Conservation (phyloP, 345 rosid genomes). For the Hirschfeldia incana region DNA sequence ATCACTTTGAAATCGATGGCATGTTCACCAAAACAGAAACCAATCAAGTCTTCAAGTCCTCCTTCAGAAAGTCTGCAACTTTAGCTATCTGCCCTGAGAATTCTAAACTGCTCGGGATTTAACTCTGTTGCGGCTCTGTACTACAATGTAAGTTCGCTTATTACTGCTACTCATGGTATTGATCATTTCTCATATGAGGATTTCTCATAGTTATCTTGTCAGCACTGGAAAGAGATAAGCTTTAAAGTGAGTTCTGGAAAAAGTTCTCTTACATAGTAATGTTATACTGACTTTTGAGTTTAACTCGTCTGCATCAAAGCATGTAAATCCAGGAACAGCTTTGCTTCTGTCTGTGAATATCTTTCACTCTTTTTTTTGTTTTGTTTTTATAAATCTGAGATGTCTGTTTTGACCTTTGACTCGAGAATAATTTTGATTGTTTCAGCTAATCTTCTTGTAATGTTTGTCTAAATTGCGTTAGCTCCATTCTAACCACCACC, state of each 20-base stretch:
- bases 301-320: constrained; percentile 22
- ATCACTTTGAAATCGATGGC: constrained; percentile 83
- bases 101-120: constrained; percentile 84
- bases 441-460: background rate
- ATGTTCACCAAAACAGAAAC: constrained; percentile 56
- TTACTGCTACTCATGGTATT: background rate
- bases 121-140: constrained; percentile 87
- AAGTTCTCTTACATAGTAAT: constrained; percentile 19
- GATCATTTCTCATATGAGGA: background rate
- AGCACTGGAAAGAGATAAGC: constrained; percentile 24
- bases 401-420: constrained; percentile 26
- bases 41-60: constrained; percentile 26
- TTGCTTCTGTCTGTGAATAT: constrained; percentile 32
- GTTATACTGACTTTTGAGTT: constrained; percentile 27
- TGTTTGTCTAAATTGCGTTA: background rate
- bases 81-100: constrained; percentile 58
- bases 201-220: background rate
- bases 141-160: constrained; percentile 56
- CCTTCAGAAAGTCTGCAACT: constrained; percentile 32
- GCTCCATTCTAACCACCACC: background rate
- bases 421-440: constrained; percentile 18
- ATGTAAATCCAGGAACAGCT: constrained; percentile 36
- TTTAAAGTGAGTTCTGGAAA: constrained; percentile 24
- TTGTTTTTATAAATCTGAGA: constrained; percentile 21
- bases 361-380: constrained; percentile 15